phyloP scores from a whole-genome alignment of 2,329 filamentous ascomycete species.

The Nigrospora sphaerica region DNA sequence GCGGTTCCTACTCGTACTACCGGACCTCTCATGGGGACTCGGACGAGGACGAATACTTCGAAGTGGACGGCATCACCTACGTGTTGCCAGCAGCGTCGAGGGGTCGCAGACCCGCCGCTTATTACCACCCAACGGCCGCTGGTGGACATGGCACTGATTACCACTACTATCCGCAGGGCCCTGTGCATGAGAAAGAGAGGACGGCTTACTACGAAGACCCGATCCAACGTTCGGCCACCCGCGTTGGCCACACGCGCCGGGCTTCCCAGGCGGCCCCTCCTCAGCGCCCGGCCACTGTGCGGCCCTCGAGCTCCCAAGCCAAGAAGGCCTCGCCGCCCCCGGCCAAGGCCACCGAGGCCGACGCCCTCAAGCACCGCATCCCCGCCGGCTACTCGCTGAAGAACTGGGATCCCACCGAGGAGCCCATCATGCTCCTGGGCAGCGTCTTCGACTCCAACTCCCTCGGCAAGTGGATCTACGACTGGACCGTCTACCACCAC shows the following conservation, averaged over 20 bases:
- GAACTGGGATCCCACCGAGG: constrained; percentile 95
- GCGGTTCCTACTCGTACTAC: constrained; percentile 51
- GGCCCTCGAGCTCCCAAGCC: constrained; percentile 34
- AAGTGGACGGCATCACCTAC: constrained; percentile 45
- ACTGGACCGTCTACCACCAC: constrained; percentile 94
- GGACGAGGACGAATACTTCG: constrained; percentile 56
- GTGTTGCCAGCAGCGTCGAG: constrained; percentile 44
- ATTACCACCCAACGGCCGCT: constrained; percentile 33
- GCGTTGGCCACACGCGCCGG: constrained; percentile 33
- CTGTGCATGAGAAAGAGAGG: constrained; percentile 27
- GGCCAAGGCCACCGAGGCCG: constrained; percentile 47
- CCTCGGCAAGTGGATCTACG: constrained; percentile 97
- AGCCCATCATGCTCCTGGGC: constrained; percentile 87
- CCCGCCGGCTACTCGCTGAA: constrained; percentile 89
- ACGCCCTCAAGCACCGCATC: constrained; percentile 63
- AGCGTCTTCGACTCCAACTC: constrained; percentile 98
- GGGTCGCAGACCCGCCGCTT: constrained; percentile 25
- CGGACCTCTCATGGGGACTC: constrained; percentile 56
- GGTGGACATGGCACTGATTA: constrained; percentile 53
- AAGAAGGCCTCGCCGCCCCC: constrained; percentile 27
- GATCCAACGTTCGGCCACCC: constrained; percentile 28
- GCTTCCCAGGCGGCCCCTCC: constrained; percentile 36
- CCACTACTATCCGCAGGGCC: constrained; percentile 47
- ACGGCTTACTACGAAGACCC: constrained; percentile 33
- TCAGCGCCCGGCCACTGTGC: constrained; percentile 45